Conservation (phyloP, 1,284 basidiomycete genomes). For the Athelia psychrophila region DNA sequence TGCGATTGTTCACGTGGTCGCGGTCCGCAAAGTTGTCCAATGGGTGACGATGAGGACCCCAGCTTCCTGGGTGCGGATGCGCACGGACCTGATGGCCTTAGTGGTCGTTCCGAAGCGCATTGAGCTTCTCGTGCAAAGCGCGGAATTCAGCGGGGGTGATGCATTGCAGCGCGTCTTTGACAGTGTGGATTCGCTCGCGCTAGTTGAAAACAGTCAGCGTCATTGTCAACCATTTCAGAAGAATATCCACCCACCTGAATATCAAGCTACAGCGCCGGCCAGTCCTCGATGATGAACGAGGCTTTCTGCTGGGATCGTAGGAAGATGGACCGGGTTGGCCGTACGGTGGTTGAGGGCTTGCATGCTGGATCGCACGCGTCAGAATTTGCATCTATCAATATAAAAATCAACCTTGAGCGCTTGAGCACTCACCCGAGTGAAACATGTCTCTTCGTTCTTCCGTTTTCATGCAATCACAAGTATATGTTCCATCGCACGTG, state of each 20-base stretch:
- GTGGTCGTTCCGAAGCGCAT: slow-evolving; percentile 79
- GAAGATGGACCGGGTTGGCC: slow-evolving; percentile 17
- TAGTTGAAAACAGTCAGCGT: slow-evolving; percentile 24
- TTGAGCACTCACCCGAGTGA: not conserved
- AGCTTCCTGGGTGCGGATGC: slow-evolving; percentile 91
- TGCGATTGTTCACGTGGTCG: slow-evolving; percentile 90
- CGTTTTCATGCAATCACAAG: too few species aligned
- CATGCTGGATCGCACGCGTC: slow-evolving; percentile 10
- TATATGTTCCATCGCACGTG: too few species aligned
- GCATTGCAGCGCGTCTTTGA: slow-evolving; percentile 81
- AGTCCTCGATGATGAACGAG: slow-evolving; percentile 90
- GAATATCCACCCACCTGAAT: slow-evolving; percentile 59
- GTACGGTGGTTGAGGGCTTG: slow-evolving; percentile 19
- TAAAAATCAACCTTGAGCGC: too few species aligned
- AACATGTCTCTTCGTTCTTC: not conserved
- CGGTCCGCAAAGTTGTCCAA: slow-evolving; percentile 91
- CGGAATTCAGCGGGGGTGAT: slow-evolving; percentile 95
- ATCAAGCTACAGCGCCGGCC: slow-evolving; percentile 87
- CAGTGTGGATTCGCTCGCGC: slow-evolving; percentile 73
- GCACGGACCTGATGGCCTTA: slow-evolving; percentile 89
- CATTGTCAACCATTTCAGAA: slow-evolving; percentile 2
- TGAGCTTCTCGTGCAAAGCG: slow-evolving; percentile 76
- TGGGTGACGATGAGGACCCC: slow-evolving; percentile 89
- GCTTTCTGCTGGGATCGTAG: slow-evolving; percentile 69
- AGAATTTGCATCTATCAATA: too few species aligned